Base-by-base conservation (phyloP, 139 green algal species). In the Micractinium conductrix region DNA sequence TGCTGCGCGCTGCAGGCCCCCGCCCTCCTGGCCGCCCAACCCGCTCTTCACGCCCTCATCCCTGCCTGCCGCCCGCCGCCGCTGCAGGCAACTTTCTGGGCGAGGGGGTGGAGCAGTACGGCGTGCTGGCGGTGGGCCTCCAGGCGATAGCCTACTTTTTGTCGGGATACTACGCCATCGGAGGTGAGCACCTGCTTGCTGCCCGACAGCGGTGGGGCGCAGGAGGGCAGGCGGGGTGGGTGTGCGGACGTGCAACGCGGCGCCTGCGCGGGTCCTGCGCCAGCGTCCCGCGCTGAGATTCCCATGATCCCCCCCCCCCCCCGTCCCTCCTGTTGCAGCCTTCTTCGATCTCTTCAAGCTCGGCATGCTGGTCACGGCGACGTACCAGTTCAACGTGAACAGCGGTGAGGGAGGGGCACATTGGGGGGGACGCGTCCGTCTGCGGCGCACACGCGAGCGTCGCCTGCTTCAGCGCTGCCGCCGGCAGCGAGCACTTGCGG, bases 341-440 rank as follows among this genome's bases (percentile, higher is more conserved):
- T 24, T 93, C 4, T 87, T 93, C 26, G 89, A 93, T 62, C 58
- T 90, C 4, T 93, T 93, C 69, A 91, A 86, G 43, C 74, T 93
- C 30, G 88, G 89, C 33, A 81, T 84, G 4, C 45, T 91, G 40
- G 33, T 79, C 45, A 43, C 78, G 17, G 70, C 88, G 16, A 79
- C 63, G n/a, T 48, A 86, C n/a, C 78, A 92, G 37, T 93, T 90
- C 81, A 86, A 82, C 80, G 85, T 89, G 7, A 91, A 91, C 55
- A 60, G 37, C 14, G 76, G 76, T 82, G 55, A 62, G 53, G n/a
- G n/a, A n/a, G n/a, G n/a, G n/a, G n/a, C n/a, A n/a, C n/a, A n/a
- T n/a, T n/a, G n/a, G n/a, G n/a, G n/a, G n/a, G n/a, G n/a, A n/a
- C n/a, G n/a, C n/a, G n/a, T n/a, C n/a, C n/a, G n/a, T n/a, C n/a